phyloP scores from a whole-genome alignment of 2,329 filamentous ascomycete genomes.

The Nemania sp. region DNA sequence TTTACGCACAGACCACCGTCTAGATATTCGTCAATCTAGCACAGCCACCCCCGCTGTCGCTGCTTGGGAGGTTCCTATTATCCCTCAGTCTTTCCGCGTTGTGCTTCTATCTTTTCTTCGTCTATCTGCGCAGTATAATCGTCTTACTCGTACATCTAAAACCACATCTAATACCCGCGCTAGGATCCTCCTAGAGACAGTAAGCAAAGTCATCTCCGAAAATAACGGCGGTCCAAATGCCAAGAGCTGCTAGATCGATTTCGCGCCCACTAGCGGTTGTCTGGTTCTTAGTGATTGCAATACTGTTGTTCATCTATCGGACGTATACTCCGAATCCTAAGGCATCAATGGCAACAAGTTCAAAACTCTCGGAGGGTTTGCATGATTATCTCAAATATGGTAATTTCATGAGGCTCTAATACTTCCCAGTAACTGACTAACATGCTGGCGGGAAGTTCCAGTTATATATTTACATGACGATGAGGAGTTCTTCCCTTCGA shows the following conservation, averaged over 20 bases:
- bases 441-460: conserved; percentile 9
- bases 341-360: conserved; percentile 3
- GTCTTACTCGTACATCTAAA: too few relatives aligned
- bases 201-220: too few relatives aligned
- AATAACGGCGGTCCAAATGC: too few relatives aligned
- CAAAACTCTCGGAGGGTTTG: neutral
- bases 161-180: too few relatives aligned
- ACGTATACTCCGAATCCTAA: neutral
- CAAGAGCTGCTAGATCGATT: too few relatives aligned
- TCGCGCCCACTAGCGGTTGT: too few relatives aligned
- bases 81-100: too few relatives aligned
- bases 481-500: neutral
- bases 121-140: too few relatives aligned
- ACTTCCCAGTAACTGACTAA: neutral
- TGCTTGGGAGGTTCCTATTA: neutral
- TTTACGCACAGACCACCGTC: too few relatives aligned
- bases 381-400: conserved; percentile 10
- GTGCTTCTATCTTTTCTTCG: too few relatives aligned
- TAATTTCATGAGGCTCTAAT: conserved; percentile 1
- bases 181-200: too few relatives aligned
- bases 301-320: neutral
- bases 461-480: neutral
- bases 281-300: neutral
- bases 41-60: neutral
- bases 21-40: neutral